A percentile compares a stretch with the other conserved stretches of the same genome.
Evolutionary conservation across 106 monocot species (phyloP).

Genomic region (Dendrobium catenatum): DNA sequence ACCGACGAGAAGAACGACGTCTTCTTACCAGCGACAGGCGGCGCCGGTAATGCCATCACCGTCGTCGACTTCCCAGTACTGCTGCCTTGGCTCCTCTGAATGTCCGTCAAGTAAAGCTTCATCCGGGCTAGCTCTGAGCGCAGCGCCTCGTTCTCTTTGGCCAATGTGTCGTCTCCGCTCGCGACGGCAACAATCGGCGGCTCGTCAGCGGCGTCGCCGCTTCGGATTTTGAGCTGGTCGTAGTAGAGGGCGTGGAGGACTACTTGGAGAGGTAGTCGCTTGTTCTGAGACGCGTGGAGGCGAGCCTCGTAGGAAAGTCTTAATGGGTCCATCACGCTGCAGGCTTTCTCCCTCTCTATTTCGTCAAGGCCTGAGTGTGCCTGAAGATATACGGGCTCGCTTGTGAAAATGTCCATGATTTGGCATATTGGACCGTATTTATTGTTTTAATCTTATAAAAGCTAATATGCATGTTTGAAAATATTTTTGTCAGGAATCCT

Average conservation of each 20-base stretch:
- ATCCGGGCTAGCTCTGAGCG: slow-evolving; percentile 61
- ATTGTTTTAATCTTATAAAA: no score
- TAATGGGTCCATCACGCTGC: slow-evolving; percentile 86
- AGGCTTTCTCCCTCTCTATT: slow-evolving; percentile 84
- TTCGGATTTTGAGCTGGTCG: slow-evolving; percentile 80
- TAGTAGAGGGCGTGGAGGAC: slow-evolving; percentile 77
- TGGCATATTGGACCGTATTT: no score
- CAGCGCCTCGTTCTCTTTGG: slow-evolving; percentile 67
- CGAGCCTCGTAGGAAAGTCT: slow-evolving; percentile 85
- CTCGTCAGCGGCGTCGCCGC: slow-evolving; percentile 14
- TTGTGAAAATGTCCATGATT: no score
- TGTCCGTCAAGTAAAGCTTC: slow-evolving; percentile 55
- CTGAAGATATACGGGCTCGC: slow-evolving; percentile 7
- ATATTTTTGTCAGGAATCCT: no score
- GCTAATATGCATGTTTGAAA: no score
- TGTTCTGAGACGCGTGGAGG: slow-evolving; percentile 87
- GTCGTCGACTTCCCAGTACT: neutral
- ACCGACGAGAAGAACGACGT: slow-evolving; percentile 50
- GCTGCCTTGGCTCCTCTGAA: slow-evolving; percentile 28
- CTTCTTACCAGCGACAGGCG: slow-evolving; percentile 31
- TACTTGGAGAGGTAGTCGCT: slow-evolving; percentile 77
- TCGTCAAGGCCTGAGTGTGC: slow-evolving; percentile 70
- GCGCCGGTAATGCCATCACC: neutral
- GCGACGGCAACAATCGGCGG: neutral
- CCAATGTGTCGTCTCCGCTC: slow-evolving; percentile 37